A percentile compares a stretch with the other conserved stretches of the same genome.
phyloP scores from a whole-genome alignment of 2,329 filamentous ascomycete genomes.

The Fusarium vanettenii region DNA sequence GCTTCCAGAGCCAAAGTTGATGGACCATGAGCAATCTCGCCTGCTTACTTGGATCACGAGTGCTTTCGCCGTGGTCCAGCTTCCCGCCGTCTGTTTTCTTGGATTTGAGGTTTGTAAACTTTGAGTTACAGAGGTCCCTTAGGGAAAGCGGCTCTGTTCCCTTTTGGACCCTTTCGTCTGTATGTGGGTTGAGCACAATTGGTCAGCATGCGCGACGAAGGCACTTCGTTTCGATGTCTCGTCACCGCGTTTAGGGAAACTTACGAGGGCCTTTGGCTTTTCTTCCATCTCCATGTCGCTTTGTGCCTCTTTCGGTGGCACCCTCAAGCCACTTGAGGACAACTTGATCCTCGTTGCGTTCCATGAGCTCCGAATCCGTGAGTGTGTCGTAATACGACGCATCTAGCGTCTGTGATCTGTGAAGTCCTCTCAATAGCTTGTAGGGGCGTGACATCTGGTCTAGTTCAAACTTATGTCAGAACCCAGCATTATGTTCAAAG shows the following conservation, averaged over 20 bases:
- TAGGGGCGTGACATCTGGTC: slow-evolving; percentile 7
- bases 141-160: neutral
- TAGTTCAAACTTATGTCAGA: neutral
- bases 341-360: slow-evolving; percentile 14
- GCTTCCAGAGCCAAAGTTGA: slow-evolving; percentile 36
- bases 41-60: neutral
- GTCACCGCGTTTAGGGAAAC: neutral
- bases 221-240: neutral
- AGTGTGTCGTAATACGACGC: slow-evolving; percentile 10
- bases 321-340: slow-evolving; percentile 12
- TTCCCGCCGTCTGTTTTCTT: neutral
- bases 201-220: neutral
- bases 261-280: neutral
- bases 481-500: too few species aligned
- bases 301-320: neutral
- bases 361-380: neutral
- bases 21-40: slow-evolving; percentile 26
- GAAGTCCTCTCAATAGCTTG: slow-evolving; percentile 1
- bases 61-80: neutral
- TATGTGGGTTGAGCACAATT: neutral
- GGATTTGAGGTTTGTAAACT: neutral
- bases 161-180: neutral
- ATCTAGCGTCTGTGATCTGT: slow-evolving; percentile 17
- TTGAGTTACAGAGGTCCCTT: neutral
- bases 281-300: neutral